Evolutionary conservation across 306 rosid genomes (phyloP), one percentile per base, ranked within the genome.

Genomic region (Trifolium dubium): DNA sequence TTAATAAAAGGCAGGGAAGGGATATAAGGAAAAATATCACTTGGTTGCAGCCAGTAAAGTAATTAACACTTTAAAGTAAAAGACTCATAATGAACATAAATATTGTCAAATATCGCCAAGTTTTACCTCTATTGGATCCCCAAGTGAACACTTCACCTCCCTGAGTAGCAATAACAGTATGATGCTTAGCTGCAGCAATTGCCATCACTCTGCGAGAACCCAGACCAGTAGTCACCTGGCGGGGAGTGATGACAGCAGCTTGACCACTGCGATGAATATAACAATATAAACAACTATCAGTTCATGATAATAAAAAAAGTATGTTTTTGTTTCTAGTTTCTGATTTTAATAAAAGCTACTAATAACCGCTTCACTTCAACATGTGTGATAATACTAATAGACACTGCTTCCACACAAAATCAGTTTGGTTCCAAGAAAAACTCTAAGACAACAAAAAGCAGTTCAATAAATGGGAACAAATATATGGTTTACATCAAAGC

Each of bases 111-210:
- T 66, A 35, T 35, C 63, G n/a, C 41, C 55, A 76, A 28, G 44
- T 67, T 85, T 86, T 94, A 94, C 98, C 98, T 94, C 97, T 87
- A 82, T 94, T 94, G 79, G 98, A 94, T 73, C 98, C 98, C 98
- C 98, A 94, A 39, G 97, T 87, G 92, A 91, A 91, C 67, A 94
- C 96, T 69, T 94, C 97, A 80, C 99, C 97, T 51, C 95, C 87
- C 79, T 94, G 96, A 14, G 97, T 88, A 80, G 97, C 90, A 83
- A 88, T 75, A 47, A 88, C 90, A 3, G 93, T 94, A 88, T 94
- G 99, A 87, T 94, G 99, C 88, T 94, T 94, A 73, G 99, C 99
- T 59, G 99, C 97, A 41, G 95, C 95, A 83, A 94, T 77, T 77
- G 88, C 93, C 86, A 73, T 88, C 83, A 94, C 95, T 79, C 80